A percentile compares a stretch with the other conserved stretches of the same genome.
Evolutionary conservation across 2,329 filamentous ascomycete genomes (phyloP).

Genomic region (Chaetomiaceae sp.): DNA sequence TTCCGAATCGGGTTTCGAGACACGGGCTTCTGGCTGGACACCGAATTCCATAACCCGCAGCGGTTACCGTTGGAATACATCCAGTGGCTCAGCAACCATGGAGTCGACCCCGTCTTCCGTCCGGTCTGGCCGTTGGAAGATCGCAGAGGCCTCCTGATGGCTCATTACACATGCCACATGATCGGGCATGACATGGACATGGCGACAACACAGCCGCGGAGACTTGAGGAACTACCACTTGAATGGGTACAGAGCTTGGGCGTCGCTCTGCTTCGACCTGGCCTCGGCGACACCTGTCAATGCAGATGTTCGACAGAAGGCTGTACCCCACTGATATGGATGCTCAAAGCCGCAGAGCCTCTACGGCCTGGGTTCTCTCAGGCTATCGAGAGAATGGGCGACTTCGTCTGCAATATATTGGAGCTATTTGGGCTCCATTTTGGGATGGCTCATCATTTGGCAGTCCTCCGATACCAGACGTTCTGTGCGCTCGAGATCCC

Average conservation of each 20-base stretch:
- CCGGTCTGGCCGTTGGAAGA: too few relatives aligned
- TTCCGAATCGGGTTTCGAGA: slow-evolving; percentile 1
- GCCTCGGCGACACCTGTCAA: neutral
- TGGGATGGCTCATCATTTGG: neutral
- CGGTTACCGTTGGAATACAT: too few relatives aligned
- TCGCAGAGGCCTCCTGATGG: too few relatives aligned
- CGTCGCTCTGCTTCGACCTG: neutral
- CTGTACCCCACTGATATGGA: neutral
- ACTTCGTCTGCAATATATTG: neutral
- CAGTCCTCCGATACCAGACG: neutral
- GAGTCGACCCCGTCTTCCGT: neutral
- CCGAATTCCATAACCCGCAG: too few relatives aligned
- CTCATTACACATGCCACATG: too few relatives aligned
- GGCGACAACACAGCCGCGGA: neutral
- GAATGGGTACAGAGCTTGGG: too few relatives aligned
- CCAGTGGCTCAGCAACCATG: neutral
- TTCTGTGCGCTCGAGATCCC: neutral
- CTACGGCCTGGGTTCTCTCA: neutral
- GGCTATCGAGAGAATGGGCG: neutral
- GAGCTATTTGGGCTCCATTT: neutral
- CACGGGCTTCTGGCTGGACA: neutral
- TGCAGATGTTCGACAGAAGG: slow-evolving; percentile 2
- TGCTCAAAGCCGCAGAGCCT: neutral
- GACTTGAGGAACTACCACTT: too few relatives aligned
- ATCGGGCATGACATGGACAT: neutral